Conservation (phyloP, 176 grass and related monocot genomes). For the Oryza punctata region DNA sequence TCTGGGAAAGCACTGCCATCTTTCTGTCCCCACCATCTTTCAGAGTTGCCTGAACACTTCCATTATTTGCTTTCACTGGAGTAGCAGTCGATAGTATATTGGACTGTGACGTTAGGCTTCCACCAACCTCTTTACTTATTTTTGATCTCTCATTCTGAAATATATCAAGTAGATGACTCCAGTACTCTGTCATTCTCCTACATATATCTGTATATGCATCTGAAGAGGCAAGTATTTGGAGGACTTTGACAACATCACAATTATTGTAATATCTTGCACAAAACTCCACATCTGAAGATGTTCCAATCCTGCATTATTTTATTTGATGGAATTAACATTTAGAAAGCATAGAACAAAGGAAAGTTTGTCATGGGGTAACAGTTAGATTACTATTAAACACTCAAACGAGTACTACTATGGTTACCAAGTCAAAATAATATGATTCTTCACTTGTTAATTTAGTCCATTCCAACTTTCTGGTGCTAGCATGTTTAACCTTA, state of each 20-base stretch:
- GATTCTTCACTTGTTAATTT: neutral
- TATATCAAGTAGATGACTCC: conserved; percentile 55
- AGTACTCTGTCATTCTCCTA: conserved; percentile 64
- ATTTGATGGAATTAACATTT: conserved; percentile 29
- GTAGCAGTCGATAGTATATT: conserved; percentile 15
- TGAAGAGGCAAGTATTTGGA: conserved; percentile 51
- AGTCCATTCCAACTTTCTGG: neutral
- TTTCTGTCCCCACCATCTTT: conserved; percentile 40
- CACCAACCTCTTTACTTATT: conserved; percentile 43
- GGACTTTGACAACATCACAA: conserved; percentile 68
- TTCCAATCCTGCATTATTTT: conserved; percentile 61
- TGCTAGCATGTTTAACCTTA: conserved; percentile 11
- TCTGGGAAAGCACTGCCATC: conserved; percentile 38
- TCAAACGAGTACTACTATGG: neutral
- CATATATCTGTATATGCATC: conserved; percentile 72
- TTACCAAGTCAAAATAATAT: conserved; percentile 23
- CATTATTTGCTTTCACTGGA: conserved; percentile 42
- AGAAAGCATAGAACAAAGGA: conserved; percentile 20
- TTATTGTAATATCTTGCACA: conserved; percentile 84
- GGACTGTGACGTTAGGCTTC: conserved; percentile 30
- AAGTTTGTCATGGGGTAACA: neutral
- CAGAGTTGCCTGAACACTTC: neutral
- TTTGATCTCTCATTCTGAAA: conserved; percentile 42
- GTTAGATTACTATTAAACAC: neutral
- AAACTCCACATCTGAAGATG: conserved; percentile 51